Evolutionary conservation across 2,329 filamentous ascomycete species (phyloP).

Genomic region (Trichophaea hybrida): DNA sequence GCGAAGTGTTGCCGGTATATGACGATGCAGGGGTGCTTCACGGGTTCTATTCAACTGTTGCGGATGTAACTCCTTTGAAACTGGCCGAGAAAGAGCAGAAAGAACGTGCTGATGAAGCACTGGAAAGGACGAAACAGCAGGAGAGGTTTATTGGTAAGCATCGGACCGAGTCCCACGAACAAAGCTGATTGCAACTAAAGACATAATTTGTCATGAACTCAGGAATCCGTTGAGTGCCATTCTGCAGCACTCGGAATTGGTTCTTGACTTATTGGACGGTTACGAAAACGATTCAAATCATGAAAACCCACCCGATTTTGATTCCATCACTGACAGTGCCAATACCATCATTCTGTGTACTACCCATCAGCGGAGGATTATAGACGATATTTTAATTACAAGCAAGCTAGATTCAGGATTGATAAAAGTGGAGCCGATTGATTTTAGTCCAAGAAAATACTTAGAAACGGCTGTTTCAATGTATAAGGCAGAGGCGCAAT

Average conservation of each 20-base stretch:
- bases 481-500: conserved; percentile 61
- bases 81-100: conserved; percentile 15
- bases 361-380: conserved; percentile 60
- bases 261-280: conserved; percentile 31
- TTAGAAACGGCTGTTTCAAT: conserved; percentile 59
- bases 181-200: conserved; percentile 28
- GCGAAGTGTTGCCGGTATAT: not conserved
- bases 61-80: conserved; percentile 1
- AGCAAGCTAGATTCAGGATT: conserved; percentile 59
- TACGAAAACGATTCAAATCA: conserved; percentile 7
- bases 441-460: conserved; percentile 52
- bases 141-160: conserved; percentile 49
- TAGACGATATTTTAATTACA: conserved; percentile 52
- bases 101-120: conserved; percentile 33
- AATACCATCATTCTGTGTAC: conserved; percentile 69
- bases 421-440: conserved; percentile 54
- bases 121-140: conserved; percentile 51
- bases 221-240: conserved; percentile 62
- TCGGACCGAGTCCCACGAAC: not conserved
- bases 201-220: conserved; percentile 50
- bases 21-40: not conserved
- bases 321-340: conserved; percentile 50
- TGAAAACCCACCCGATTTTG: conserved; percentile 15
- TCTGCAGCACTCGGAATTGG: conserved; percentile 63
- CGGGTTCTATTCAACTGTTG: conserved; percentile 1